Base-by-base conservation (phyloP, 768 basidiomycete species). In the Pleurotus sapidus region DNA sequence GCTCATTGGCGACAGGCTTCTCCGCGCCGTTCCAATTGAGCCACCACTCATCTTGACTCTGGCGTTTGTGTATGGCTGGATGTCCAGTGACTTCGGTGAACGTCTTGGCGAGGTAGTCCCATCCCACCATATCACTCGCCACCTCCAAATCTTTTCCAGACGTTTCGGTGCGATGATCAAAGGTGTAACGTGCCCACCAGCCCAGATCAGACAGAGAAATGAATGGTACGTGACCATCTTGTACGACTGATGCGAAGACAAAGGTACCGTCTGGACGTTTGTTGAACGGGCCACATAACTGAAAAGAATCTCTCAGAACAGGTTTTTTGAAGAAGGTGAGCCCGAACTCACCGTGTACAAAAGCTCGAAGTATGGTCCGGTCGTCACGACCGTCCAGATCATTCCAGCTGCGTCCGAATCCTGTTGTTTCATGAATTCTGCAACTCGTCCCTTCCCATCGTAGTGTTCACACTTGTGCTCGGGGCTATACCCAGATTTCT, bases 361-460 rank as follows among this genome's bases (percentile, higher is more conserved):
- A 70, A 76, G 75, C 46, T 78, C 75, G 61, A 76, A 70, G 59
- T 77, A 77, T 7, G 73, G 73, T 1, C 75, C 72, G 1, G 74
- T 70, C 2, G 72, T 71, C 57, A 77, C 63, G 23, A 69, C 60
- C 17, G 67, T 70, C 74, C 74, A 77, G n/a, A 67, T 66, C 40
- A 76, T 61, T 18, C 61, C 66, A 7, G 61, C 57, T 18, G 67
- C 61, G 20, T 59, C 67, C 3, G 73, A 71, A 11, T 70, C 66
- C 58, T 77, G 77, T 5, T 63, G 60, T 50, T 71, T 64, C 54
- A 78, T 63, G 50, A 67, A 77, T 30, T 77, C 77, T 7, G 64
- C 67, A 1, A 78, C 72, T 12, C 72, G 69, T 0, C 75, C 77
- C 63, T 78, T 78, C 1, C 65, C 76, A 55, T 77, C 74, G 61